These are phyloP conservation scores for Mycena vulgaris DNA, from an alignment of 768 basidiomycete genomes.

Conservation along the genomic window DNA sequence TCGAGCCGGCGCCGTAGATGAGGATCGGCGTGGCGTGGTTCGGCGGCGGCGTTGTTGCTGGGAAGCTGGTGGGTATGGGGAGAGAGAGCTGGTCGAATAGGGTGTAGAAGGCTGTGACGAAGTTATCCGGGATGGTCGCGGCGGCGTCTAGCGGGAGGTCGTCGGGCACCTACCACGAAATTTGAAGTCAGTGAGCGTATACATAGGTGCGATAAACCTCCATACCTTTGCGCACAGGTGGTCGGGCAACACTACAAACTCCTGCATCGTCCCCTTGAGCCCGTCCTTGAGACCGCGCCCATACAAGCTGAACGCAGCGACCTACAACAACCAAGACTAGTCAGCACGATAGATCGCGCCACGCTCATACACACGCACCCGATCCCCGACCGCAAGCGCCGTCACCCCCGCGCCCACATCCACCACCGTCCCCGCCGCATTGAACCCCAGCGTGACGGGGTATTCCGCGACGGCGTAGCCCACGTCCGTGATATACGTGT, in stretches of 20 bases:
- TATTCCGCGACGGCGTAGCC: neutral
- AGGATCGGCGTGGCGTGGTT: slow-evolving; percentile 52
- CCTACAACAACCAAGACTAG: neutral
- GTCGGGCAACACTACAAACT: slow-evolving; percentile 37
- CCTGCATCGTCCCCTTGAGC: slow-evolving; percentile 33
- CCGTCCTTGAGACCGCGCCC: slow-evolving; percentile 42
- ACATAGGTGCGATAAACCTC: neutral
- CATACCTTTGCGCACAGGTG: slow-evolving; percentile 56
- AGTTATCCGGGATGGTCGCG: slow-evolving; percentile 59
- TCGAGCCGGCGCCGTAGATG: slow-evolving; percentile 59
- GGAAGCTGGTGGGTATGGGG: slow-evolving; percentile 52
- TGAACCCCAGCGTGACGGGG: neutral
- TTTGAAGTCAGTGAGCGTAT: neutral
- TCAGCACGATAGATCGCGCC: neutral
- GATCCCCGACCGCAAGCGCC: slow-evolving; percentile 1
- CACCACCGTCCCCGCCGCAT: neutral
- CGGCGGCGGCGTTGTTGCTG: slow-evolving; percentile 44
- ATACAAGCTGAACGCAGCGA: slow-evolving; percentile 19
- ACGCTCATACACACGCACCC: neutral
- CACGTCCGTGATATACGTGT: slow-evolving; percentile 2
- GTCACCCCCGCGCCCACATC: neutral
- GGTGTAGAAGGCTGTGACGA: slow-evolving; percentile 57
- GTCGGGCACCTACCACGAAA: slow-evolving; percentile 55
- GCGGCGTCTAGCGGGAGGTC: slow-evolving; percentile 55
- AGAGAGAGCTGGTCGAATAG: slow-evolving; percentile 54